Evolutionary conservation across 352 stramenopile species (phyloP).

Genomic region (Pythium sukuiense): DNA sequence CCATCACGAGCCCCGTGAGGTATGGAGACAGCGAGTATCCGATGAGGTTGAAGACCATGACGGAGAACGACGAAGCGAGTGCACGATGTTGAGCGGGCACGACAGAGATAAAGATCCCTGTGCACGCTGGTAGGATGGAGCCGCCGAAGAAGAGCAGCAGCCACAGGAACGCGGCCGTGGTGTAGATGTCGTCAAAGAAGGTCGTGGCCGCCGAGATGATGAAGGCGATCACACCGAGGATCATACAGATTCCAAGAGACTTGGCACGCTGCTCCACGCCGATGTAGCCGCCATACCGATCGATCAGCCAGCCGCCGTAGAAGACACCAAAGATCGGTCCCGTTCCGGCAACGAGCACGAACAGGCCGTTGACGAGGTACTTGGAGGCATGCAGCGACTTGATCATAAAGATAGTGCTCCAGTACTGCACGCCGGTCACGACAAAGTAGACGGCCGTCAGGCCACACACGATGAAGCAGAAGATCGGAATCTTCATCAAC

Average conservation of each 20-base stretch:
- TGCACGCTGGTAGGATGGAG: constrained; percentile 77
- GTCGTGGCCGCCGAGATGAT: constrained; percentile 64
- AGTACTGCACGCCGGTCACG: constrained; percentile 86
- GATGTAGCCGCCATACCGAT: constrained; percentile 77
- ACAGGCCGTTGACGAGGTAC: constrained; percentile 81
- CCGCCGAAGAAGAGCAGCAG: constrained; percentile 82
- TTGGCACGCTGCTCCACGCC: constrained; percentile 72
- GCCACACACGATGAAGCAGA: constrained; percentile 73
- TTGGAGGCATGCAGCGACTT: constrained; percentile 82
- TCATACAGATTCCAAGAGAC: constrained; percentile 76
- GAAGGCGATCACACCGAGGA: constrained; percentile 67
- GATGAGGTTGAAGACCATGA: constrained; percentile 85
- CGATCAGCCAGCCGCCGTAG: constrained; percentile 78
- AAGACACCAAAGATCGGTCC: constrained; percentile 83
- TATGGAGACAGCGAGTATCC: constrained; percentile 80
- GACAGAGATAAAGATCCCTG: constrained; percentile 84
- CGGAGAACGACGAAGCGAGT: constrained; percentile 74
- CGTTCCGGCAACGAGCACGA: constrained; percentile 78
- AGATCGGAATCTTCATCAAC: constrained; percentile 70
- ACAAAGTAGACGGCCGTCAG: constrained; percentile 87
- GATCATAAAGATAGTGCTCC: constrained; percentile 88
- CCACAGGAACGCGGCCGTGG: constrained; percentile 75
- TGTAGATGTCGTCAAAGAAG: constrained; percentile 79
- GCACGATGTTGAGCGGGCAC: constrained; percentile 73
- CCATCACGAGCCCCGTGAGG: constrained; percentile 78